Base-by-base conservation (phyloP, 169 alveolate genomes). In the Eimeria brunetti region DNA sequence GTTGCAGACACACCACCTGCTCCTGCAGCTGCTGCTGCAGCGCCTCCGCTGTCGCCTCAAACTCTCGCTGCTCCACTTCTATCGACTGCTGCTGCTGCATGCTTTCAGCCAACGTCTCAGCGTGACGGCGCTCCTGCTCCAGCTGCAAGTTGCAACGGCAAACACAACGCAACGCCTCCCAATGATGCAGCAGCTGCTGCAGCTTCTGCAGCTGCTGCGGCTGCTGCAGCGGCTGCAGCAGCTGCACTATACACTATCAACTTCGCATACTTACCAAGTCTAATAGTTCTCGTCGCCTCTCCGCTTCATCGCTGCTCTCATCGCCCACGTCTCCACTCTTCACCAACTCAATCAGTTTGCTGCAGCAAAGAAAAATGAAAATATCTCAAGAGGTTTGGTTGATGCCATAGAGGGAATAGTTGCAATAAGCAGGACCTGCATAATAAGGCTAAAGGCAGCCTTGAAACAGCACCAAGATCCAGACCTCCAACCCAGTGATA, bases 11-110 rank as follows among this genome's bases (percentile, higher is more conserved):
- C 56, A 12, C 60, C 75, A 60, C 91, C 56, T 84, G 91, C 38
- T 84, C 60, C 78, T 62, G 60, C 56, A 84, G 91, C 76, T 84
- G 71, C 44, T 56, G 53, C 76, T 84, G 91, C 73, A 84, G 51
- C 76, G 4, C 46, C 78, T 58, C 46, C 33, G 80, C 53, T 30
- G 44, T 84, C 27, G n/a, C 91, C 56, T 53, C 60, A 62, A 84
- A 84, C 78, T 84, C 91, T 36, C 58, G 58, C 22, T 60, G 91
- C 76, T 84, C 91, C 36, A 38, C 78, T 14, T 84, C 91, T 14
- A 84, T 56, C n/a, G 78, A 53, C 27, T 69, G 80, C 76, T 84
- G 91, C 62, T 84, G 73, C 38, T 36, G 51, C 12, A 58, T 58
- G 49, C 51, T 84, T n/a, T 84, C 62, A 30, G 53, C 76, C 51